Base-by-base conservation (phyloP, 2,329 filamentous ascomycete species). In the Trichoderma harzianum region DNA sequence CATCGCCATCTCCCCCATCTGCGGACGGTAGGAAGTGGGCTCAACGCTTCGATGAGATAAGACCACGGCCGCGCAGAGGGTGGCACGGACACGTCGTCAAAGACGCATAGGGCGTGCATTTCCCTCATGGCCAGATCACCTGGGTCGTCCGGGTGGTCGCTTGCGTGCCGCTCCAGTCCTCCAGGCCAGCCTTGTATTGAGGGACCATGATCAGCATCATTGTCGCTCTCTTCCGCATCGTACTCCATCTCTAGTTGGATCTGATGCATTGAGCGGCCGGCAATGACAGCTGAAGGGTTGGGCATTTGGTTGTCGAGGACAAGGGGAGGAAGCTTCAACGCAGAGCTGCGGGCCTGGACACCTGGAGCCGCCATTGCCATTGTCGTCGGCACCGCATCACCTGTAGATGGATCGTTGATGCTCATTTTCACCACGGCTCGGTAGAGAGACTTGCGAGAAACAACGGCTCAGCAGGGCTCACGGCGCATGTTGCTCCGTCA, bases 241-340 rank as follows among this genome's bases (percentile, higher is more conserved):
- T 75, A 75, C 58, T 76, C 74, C 73, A 74, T 72, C 57, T 76
- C 75, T 4, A 76, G 73, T 67, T 76, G 75, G 30, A 76, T 74
- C 51, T 76, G 75, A 64, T 76, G 75, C 74, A 76, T 74, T 3
- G 75, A 73, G 30, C 74, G 72, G 18, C 65, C 64, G 12, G 60
- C 63, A 21, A 72, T 68, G 47, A 63, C 58, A 12, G 67, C 43
- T 12, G 71, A 67, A 28, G 67, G 63, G 47, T 70, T 74, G 34
- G 73, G 71, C 24, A 70, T 62, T 21, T 58, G 32, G 16, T 69
- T 71, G 60, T 75, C 73, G 28, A 68, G 71, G 53, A 75, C 39
- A 47, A 76, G 72, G 7, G 73, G 72, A 39, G 75, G 74, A 24
- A 75, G 67, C 68, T 72, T 74, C 47, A 73, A 39, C 18, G 62